Conservation (phyloP, 2,329 filamentous ascomycete species). For the Cadophora malorum region DNA sequence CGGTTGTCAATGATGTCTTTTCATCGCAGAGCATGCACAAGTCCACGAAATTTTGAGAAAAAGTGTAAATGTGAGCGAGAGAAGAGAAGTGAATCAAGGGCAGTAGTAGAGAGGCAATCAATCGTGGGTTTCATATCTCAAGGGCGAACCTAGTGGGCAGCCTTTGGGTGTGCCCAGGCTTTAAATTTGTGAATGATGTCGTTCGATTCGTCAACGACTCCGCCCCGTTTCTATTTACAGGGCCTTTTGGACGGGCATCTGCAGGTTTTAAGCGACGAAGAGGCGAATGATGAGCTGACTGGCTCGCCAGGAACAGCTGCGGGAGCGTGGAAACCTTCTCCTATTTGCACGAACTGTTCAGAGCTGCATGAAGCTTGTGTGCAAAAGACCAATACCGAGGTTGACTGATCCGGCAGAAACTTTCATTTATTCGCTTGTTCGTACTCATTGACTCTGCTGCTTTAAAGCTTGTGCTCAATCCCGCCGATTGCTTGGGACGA, state of each 20-base stretch:
- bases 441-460: background rate
- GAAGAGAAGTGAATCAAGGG: background rate
- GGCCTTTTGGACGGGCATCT: conserved; percentile 24
- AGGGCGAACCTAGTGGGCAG: conserved; percentile 19
- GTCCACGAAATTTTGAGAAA: background rate
- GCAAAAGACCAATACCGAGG: background rate
- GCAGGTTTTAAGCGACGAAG: conserved; percentile 18
- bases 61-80: background rate
- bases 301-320: conserved; percentile 6
- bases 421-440: background rate
- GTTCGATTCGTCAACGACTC: conserved; percentile 37
- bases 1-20: conserved; percentile 19
- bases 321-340: background rate
- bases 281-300: conserved; percentile 17
- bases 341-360: conserved; percentile 11
- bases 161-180: conserved; percentile 22
- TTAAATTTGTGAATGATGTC: conserved; percentile 14
- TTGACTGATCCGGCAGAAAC: background rate
- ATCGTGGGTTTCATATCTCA: conserved; percentile 24
- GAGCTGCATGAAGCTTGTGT: conserved; percentile 1
- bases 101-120: conserved; percentile 8
- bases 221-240: conserved; percentile 36
- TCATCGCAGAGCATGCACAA: conserved; percentile 15
- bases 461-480: background rate
- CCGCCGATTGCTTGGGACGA: background rate